Conservation (phyloP, 495 filamentous ascomycete genomes). For the Penicillium daleae region DNA sequence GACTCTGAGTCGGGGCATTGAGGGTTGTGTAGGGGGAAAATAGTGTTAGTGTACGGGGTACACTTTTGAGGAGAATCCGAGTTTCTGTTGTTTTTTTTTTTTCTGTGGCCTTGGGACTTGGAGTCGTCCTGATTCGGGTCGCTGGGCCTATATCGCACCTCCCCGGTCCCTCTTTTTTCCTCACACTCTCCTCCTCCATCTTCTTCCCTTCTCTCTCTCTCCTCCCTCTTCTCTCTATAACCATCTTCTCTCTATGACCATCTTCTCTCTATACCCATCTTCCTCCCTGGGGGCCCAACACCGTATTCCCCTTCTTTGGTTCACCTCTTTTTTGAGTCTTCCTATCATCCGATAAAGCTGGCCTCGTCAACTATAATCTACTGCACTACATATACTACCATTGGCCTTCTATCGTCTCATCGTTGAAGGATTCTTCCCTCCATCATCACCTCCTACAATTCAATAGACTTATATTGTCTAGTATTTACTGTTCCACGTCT, state of each 20-base stretch:
- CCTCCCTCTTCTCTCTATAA: neutral
- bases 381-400: neutral
- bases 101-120: neutral
- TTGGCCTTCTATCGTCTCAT: neutral
- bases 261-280: neutral
- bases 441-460: neutral
- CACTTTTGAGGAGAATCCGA: no score
- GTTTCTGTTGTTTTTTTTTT: neutral
- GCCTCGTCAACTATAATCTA: neutral
- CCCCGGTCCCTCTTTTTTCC: conserved; percentile 17
- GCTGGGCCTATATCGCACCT: conserved; percentile 20
- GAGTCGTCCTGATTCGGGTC: conserved; percentile 5
- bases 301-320: neutral
- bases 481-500: neutral
- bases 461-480: neutral
- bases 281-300: neutral
- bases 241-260: neutral
- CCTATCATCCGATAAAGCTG: neutral
- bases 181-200: conserved; percentile 9
- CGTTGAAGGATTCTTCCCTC: neutral
- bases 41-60: neutral
- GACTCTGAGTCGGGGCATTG: conserved; percentile 5
- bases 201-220: conserved; percentile 1
- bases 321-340: neutral
- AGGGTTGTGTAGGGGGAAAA: neutral